Percentiles rank a stretch among this genome's conserved stretches.
phyloP scores from a whole-genome alignment of 1,139 yeast genomes.

The Ashbya aceris region DNA sequence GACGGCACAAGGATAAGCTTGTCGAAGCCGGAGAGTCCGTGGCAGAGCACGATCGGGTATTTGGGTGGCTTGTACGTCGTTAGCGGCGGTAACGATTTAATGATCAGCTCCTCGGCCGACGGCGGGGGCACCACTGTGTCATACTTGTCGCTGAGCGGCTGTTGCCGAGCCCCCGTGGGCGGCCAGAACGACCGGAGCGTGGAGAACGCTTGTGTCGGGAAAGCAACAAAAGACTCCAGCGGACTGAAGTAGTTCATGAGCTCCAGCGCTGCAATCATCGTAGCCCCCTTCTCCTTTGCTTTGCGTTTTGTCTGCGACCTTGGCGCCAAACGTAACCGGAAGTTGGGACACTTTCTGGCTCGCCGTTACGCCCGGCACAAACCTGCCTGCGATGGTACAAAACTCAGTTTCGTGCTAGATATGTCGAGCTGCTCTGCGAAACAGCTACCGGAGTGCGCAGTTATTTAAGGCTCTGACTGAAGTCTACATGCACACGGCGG shows the following conservation, averaged over 20 bases:
- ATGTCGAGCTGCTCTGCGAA: too few relatives aligned
- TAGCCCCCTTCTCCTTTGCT: not conserved
- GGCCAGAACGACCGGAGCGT: not conserved
- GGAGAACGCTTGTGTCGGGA: not conserved
- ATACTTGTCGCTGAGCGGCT: not conserved
- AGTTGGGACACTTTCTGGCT: too few relatives aligned
- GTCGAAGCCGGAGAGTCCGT: slow-evolving; percentile 79
- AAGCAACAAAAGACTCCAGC: not conserved
- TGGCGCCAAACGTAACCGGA: too few relatives aligned
- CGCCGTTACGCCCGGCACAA: too few relatives aligned
- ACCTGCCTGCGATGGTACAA: too few relatives aligned
- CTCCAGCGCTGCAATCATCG: not conserved
- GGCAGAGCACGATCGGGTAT: slow-evolving; percentile 69
- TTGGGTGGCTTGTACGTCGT: slow-evolving; percentile 34
- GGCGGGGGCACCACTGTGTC: not conserved
- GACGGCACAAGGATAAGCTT: slow-evolving; percentile 44
- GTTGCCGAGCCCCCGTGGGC: not conserved
- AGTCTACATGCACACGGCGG: slow-evolving; percentile 54
- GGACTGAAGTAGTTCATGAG: slow-evolving; percentile 1
- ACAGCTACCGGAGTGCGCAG: too few relatives aligned
- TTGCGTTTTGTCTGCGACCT: not conserved
- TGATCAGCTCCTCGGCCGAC: not conserved
- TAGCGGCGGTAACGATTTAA: slow-evolving; percentile 10
- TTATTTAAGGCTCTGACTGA: slow-evolving; percentile 42
- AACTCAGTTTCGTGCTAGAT: too few relatives aligned